These are phyloP conservation scores for Penicillium digitatum DNA, from an alignment of 2,329 filamentous ascomycete genomes.

Conservation along the genomic window DNA sequence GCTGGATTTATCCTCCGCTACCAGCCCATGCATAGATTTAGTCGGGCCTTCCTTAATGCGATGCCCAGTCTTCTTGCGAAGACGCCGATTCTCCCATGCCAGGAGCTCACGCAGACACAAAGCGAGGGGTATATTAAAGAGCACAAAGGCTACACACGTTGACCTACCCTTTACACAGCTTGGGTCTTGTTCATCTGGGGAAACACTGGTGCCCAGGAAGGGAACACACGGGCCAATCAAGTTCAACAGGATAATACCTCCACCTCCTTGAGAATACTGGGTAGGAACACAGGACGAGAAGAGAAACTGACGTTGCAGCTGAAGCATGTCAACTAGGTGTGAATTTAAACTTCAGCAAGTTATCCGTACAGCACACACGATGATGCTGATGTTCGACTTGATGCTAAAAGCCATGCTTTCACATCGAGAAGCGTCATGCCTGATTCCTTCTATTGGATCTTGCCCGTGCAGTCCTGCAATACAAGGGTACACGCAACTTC, in stretches of 20 bases:
- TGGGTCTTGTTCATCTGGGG: slow-evolving; percentile 50
- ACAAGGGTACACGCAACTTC: slow-evolving; percentile 54
- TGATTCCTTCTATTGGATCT: slow-evolving; percentile 48
- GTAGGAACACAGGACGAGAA: slow-evolving; percentile 62
- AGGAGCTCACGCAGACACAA: slow-evolving; percentile 53
- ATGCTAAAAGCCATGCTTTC: slow-evolving; percentile 49
- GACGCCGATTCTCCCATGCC: slow-evolving; percentile 56
- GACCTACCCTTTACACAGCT: slow-evolving; percentile 54
- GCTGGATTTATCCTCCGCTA: slow-evolving; percentile 42
- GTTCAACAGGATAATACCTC: slow-evolving; percentile 63
- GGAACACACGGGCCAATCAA: slow-evolving; percentile 64
- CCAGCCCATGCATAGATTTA: slow-evolving; percentile 14
- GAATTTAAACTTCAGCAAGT: neutral
- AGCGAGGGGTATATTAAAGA: slow-evolving; percentile 56
- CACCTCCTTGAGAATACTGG: slow-evolving; percentile 58
- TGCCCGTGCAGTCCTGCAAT: slow-evolving; percentile 42
- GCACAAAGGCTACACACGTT: slow-evolving; percentile 60
- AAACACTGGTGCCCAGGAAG: slow-evolving; percentile 61
- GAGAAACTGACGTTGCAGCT: slow-evolving; percentile 63
- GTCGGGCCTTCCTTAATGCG: slow-evolving; percentile 15
- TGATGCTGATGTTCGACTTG: slow-evolving; percentile 24
- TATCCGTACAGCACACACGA: neutral
- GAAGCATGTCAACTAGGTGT: slow-evolving; percentile 52
- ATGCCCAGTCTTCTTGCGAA: slow-evolving; percentile 50
- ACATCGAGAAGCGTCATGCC: slow-evolving; percentile 43